Evolutionary conservation across 192 early-diverging fungal genomes (phyloP), one percentile per base, ranked within the genome.

Genomic region (Podila clonocystis): DNA sequence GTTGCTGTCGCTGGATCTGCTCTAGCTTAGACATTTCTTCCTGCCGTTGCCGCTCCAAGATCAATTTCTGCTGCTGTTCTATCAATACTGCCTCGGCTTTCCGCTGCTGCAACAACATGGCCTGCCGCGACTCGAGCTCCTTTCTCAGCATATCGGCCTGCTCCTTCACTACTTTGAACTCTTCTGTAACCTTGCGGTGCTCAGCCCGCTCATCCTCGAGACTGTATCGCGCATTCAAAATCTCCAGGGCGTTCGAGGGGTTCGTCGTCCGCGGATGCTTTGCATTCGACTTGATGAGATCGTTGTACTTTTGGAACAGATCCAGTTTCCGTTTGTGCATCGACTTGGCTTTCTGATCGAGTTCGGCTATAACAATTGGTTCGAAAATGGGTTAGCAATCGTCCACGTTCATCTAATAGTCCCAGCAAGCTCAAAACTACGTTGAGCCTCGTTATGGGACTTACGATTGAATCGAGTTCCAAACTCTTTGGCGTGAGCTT

Each of bases 31-130:
- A 67, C 8, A 62, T 38, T n/a, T 70, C 75, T 31, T 78, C 75
- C n/a, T 65, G 68, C 5, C 75, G 58, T 4, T 57, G 65, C 15
- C 69, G 63, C 30, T 78, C 75, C 48, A 78, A 52, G 36, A 79
- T 79, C 50, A 79, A 30, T 6, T 62, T 66, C 34, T 79, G 76
- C 31, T 79, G 76, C 17, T 72, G 70, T 20, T 79, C 76, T 50
- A 79, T 79, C 61, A 79, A 30, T 20, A 58, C 60, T 1, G 70
- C 76, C 55, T 79, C 70, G 3, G 76, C 52, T 50, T 38, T 67
- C 3, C 70, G 65, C 41, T 79, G 76, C 24, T 79, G 69, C 24
- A 79, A 13, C 13, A 79, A 2, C 29, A 33, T 34, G 0, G 34
- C 11, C 33, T 72, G 70, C 4, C 65, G 65, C 13, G 28, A 31